phyloP scores from a whole-genome alignment of 306 rosid species.

The Nissolia schottii region DNA sequence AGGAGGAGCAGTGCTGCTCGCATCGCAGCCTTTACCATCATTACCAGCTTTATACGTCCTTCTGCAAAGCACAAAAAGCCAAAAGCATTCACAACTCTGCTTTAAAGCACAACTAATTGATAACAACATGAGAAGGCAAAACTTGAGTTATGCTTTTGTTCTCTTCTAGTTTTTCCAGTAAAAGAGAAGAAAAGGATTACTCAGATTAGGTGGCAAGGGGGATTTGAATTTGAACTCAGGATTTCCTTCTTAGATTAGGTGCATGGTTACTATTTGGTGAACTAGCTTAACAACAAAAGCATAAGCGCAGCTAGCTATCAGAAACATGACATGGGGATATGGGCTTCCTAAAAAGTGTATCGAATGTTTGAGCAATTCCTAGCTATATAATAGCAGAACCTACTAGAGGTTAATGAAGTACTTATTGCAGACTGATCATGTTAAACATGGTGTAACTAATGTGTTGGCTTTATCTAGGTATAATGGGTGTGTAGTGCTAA shows the following conservation, averaged over 20 bases:
- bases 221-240: background rate
- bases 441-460: background rate
- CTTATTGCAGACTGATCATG: background rate
- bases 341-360: background rate
- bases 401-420: background rate
- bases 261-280: background rate
- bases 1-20: constrained; percentile 73
- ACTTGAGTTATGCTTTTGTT: background rate
- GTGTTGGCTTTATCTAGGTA: no score
- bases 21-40: constrained; percentile 60
- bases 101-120: background rate
- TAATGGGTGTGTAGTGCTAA: no score
- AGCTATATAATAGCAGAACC: background rate
- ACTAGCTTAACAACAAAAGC: background rate
- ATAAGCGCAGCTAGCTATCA: background rate
- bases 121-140: background rate
- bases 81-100: constrained; percentile 17
- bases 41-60: constrained; percentile 56
- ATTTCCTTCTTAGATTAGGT: background rate
- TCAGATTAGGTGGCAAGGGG: no score
- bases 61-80: constrained; percentile 44
- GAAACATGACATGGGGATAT: background rate
- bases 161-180: background rate
- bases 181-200: no score
- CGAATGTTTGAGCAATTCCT: background rate